Evolutionary conservation across 306 rosid species (phyloP).

Genomic region (Gastrolobium bilobum): DNA sequence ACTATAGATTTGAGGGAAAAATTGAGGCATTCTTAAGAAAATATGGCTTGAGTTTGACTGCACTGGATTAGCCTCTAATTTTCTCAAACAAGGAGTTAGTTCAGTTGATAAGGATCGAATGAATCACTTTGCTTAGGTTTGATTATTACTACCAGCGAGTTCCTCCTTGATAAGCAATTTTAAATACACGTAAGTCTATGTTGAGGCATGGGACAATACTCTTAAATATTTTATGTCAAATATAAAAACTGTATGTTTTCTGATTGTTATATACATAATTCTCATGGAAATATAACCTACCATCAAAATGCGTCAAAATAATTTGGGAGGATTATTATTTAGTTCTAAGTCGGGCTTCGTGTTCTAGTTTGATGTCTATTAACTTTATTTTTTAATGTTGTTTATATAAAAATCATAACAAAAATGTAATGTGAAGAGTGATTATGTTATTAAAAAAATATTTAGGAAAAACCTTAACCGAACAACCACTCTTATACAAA

Average conservation of each 20-base stretch:
- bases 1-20: background rate
- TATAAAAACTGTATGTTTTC: too few species aligned
- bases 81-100: background rate
- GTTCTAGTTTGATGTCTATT: too few species aligned
- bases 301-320: too few species aligned
- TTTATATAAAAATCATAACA: too few species aligned
- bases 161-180: too few species aligned
- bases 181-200: too few species aligned
- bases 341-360: too few species aligned
- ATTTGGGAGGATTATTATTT: too few species aligned
- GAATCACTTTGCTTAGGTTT: background rate
- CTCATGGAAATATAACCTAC: too few species aligned
- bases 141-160: too few species aligned
- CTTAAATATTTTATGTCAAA: background rate
- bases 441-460: background rate
- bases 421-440: background rate
- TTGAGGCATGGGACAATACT: background rate
- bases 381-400: too few species aligned
- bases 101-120: background rate
- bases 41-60: background rate
- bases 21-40: background rate
- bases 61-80: background rate
- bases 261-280: too few species aligned
- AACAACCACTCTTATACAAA: background rate
- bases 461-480: background rate